A percentile compares a stretch with the other conserved stretches of the same genome.
Evolutionary conservation across 192 early-diverging fungal species (phyloP).

Genomic region (Mortierella hygrophila): DNA sequence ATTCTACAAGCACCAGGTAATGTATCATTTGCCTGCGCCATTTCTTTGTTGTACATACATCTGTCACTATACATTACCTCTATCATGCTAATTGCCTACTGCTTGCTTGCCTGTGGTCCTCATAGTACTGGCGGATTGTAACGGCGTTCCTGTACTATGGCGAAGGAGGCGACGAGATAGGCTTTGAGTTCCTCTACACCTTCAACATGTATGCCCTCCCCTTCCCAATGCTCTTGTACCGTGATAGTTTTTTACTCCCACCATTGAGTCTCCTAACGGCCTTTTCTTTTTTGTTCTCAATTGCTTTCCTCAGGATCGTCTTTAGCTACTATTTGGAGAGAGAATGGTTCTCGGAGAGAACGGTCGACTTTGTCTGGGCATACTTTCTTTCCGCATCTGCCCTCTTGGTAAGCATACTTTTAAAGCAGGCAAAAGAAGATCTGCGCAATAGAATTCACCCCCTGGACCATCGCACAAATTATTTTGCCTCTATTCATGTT

Average conservation of each 20-base stretch:
- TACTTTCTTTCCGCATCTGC: neutral
- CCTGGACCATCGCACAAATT: neutral
- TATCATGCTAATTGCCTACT: neutral
- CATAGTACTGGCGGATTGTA: neutral
- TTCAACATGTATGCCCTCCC: neutral
- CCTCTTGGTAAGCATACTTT: neutral
- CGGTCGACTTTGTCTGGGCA: neutral
- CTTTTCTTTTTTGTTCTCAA: neutral
- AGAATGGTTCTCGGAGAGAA: slow-evolving; percentile 5
- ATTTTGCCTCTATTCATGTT: neutral
- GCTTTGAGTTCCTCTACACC: neutral
- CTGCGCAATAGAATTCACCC: no score
- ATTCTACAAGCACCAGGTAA: neutral
- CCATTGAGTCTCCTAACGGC: neutral
- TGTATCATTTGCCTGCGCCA: neutral
- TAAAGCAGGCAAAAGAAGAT: neutral
- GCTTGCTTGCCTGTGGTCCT: neutral
- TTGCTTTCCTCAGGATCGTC: neutral
- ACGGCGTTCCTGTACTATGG: neutral
- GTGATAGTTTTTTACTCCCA: neutral
- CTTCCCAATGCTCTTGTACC: no score
- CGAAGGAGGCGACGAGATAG: neutral
- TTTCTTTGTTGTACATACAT: neutral
- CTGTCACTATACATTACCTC: neutral
- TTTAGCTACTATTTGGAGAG: neutral